Percentiles rank a stretch among this genome's conserved stretches.
Evolutionary conservation across 495 filamentous ascomycete species (phyloP).

Genomic region (Glonium stellatum): DNA sequence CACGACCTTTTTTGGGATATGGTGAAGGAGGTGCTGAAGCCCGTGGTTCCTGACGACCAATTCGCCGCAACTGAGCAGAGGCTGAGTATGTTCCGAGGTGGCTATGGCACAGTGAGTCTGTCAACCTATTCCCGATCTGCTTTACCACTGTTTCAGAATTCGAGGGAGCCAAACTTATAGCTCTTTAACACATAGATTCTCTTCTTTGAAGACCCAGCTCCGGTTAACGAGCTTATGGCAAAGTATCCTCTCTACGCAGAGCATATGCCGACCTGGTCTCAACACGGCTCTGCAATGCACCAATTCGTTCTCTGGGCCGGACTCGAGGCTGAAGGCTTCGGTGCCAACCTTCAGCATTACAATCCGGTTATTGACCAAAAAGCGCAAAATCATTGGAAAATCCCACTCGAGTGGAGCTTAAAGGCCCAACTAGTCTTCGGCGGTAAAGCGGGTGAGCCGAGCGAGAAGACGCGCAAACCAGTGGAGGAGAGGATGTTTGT

Average conservation of each 20-base stretch:
- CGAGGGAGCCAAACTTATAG: not conserved
- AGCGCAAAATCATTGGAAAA: constrained; percentile 50
- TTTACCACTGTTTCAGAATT: not conserved
- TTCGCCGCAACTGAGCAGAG: constrained; percentile 44
- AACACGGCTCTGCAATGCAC: constrained; percentile 59
- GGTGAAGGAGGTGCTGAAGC: constrained; percentile 46
- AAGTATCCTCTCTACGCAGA: constrained; percentile 53
- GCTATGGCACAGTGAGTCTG: constrained; percentile 50
- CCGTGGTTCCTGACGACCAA: constrained; percentile 49
- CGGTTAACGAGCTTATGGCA: constrained; percentile 46
- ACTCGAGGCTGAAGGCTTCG: constrained; percentile 62
- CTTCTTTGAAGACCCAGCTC: constrained; percentile 56
- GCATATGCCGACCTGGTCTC: constrained; percentile 55
- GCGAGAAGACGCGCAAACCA: constrained; percentile 49
- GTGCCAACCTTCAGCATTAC: constrained; percentile 71
- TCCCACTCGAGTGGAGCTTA: constrained; percentile 55
- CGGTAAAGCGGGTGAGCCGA: constrained; percentile 42
- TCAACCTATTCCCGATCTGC: not conserved
- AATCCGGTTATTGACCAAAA: constrained; percentile 57
- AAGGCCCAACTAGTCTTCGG: constrained; percentile 44
- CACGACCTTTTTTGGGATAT: constrained; percentile 62
- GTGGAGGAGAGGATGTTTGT: constrained; percentile 48
- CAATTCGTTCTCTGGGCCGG: constrained; percentile 61
- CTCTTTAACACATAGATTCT: constrained; percentile 41
- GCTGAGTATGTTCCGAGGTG: constrained; percentile 48